phyloP scores from a whole-genome alignment of 139 green algal species.

The Gonium pectorale region DNA sequence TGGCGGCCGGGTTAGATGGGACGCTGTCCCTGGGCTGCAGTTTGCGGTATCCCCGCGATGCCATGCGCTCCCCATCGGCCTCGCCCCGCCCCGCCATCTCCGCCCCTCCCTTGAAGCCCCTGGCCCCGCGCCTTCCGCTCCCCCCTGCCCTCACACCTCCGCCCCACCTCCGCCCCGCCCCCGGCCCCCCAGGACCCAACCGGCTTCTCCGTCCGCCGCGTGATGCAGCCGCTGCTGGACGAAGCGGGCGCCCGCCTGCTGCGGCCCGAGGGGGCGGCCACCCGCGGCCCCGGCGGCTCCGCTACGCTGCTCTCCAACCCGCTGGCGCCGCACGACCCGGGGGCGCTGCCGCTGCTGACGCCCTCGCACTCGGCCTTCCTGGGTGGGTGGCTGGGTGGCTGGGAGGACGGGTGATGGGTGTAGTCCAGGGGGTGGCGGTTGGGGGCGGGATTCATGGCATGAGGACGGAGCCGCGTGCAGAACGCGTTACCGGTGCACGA shows the following conservation, averaged over 20 bases:
- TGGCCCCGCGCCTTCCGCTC: neutral
- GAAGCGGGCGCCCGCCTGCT: slow-evolving; percentile 40
- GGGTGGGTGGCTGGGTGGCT: slow-evolving; percentile 4
- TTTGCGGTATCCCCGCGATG: too few species aligned
- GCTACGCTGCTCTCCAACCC: slow-evolving; percentile 26
- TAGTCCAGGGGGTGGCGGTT: too few species aligned
- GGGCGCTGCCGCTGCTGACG: slow-evolving; percentile 37
- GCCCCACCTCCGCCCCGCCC: neutral
- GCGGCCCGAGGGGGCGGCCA: neutral
- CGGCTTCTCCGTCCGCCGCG: slow-evolving; percentile 7
- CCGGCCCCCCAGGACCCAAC: slow-evolving; percentile 9
- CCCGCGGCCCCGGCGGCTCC: slow-evolving; percentile 5
- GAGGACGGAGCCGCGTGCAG: too few species aligned
- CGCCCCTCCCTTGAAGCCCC: neutral
- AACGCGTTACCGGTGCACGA: too few species aligned
- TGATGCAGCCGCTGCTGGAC: slow-evolving; percentile 49
- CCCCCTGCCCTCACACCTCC: neutral
- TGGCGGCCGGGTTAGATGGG: too few species aligned
- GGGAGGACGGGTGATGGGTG: too few species aligned
- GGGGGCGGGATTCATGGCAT: too few species aligned
- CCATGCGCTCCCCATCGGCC: too few species aligned
- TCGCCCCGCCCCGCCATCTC: neutral
- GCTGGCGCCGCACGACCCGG: slow-evolving; percentile 25
- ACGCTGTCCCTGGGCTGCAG: too few species aligned
- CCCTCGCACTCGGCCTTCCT: slow-evolving; percentile 35